phyloP scores from a whole-genome alignment of 2,329 filamentous ascomycete genomes.

The Chaetomium globosum region DNA sequence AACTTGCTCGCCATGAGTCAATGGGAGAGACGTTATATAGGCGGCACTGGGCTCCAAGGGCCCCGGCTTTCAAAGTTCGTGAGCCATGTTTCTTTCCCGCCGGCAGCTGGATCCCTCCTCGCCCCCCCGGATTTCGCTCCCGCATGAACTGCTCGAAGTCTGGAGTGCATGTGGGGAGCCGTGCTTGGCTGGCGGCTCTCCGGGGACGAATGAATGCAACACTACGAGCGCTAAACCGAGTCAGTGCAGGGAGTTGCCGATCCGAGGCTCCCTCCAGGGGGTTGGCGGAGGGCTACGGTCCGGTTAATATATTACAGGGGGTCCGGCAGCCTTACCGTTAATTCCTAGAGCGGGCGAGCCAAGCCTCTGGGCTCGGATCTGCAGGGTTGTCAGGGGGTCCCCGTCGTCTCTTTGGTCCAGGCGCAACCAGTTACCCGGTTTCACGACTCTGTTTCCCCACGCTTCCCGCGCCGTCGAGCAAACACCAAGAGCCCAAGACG shows the following conservation, averaged over 20 bases:
- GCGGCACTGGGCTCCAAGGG: conserved; percentile 5
- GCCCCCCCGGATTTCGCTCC: conserved; percentile 13
- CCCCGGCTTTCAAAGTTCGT: too few species aligned
- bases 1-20: not conserved
- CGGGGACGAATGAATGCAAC: conserved; percentile 25
- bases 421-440: not conserved
- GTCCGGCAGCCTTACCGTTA: conserved; percentile 33
- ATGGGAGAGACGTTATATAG: not conserved
- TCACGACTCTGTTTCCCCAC: conserved; percentile 1
- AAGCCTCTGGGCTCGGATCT: conserved; percentile 30
- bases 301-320: conserved; percentile 17
- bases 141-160: conserved; percentile 1
- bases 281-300: conserved; percentile 27
- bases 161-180: conserved; percentile 16
- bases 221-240: conserved; percentile 29
- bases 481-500: not conserved
- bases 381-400: not conserved
- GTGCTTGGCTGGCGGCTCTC: conserved; percentile 14
- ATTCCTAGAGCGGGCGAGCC: conserved; percentile 30
- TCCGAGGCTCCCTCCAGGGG: conserved; percentile 12
- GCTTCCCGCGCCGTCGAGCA: not conserved
- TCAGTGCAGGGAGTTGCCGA: conserved; percentile 19
- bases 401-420: not conserved
- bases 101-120: not conserved
- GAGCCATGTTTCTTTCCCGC: not conserved